Evolutionary conservation across 2,329 filamentous ascomycete species (phyloP).

Genomic region (Sporothrix dimorphospora): DNA sequence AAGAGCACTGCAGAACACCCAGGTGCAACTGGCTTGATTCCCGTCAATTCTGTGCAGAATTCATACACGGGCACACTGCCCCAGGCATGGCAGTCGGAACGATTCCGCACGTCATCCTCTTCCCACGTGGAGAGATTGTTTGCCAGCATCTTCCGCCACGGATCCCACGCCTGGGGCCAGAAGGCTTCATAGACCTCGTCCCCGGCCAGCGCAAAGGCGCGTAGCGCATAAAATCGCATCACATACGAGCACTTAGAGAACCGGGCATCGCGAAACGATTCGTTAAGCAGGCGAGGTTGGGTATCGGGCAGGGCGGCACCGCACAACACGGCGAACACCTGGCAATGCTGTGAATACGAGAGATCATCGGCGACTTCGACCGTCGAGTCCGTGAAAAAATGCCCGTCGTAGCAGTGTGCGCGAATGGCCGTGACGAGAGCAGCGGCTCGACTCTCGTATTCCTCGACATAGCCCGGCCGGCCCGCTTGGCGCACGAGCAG

Average conservation of each 20-base stretch:
- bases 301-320: conserved; percentile 38
- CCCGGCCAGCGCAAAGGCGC: conserved; percentile 43
- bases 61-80: conserved; percentile 49
- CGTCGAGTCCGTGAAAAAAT: conserved; percentile 40
- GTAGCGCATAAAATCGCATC: conserved; percentile 48
- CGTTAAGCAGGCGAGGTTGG: conserved; percentile 36
- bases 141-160: conserved; percentile 44
- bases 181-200: conserved; percentile 41
- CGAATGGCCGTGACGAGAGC: conserved; percentile 37
- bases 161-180: conserved; percentile 42
- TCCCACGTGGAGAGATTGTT: conserved; percentile 48
- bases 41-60: conserved; percentile 44
- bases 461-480: conserved; percentile 40
- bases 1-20: conserved; percentile 37
- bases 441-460: conserved; percentile 39
- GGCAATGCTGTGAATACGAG: conserved; percentile 42
- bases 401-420: conserved; percentile 41
- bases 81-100: conserved; percentile 51
- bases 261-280: conserved; percentile 34
- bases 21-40: conserved; percentile 30
- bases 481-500: conserved; percentile 40
- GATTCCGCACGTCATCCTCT: conserved; percentile 47
- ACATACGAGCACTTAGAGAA: conserved; percentile 44
- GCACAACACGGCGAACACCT: conserved; percentile 43
- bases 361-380: conserved; percentile 34